Evolutionary conservation across 2,329 filamentous ascomycete species (phyloP).

Genomic region (Raffaelea albimanens): DNA sequence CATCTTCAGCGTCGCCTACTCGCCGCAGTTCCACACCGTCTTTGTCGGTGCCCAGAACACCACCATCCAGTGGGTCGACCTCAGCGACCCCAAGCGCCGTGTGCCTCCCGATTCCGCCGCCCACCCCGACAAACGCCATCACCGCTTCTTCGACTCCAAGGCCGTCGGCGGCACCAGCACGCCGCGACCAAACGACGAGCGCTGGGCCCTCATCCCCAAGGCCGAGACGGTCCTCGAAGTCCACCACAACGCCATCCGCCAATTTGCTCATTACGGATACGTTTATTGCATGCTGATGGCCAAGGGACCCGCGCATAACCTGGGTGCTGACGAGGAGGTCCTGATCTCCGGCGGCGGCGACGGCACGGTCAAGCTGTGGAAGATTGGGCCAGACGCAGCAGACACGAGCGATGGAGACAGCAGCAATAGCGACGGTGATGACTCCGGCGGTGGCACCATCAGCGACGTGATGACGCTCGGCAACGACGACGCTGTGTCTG

Average conservation of each 20-base stretch:
- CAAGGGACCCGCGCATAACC: conserved; percentile 54
- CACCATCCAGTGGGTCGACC: conserved; percentile 83
- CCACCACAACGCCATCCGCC: conserved; percentile 66
- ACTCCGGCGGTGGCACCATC: conserved; percentile 51
- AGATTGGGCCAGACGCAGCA: conserved; percentile 32
- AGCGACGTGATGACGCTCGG: conserved; percentile 59
- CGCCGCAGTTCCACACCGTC: conserved; percentile 65
- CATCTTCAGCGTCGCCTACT: conserved; percentile 91
- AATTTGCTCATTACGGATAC: conserved; percentile 93
- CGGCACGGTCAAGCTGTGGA: conserved; percentile 92
- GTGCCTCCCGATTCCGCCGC: conserved; percentile 54
- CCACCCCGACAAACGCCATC: conserved; percentile 68
- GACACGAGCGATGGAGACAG: conserved; percentile 39
- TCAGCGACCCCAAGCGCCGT: conserved; percentile 53
- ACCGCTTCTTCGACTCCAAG: conserved; percentile 87
- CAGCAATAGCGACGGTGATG: conserved; percentile 23
- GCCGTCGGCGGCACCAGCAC: conserved; percentile 76
- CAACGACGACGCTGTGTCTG: conserved; percentile 51
- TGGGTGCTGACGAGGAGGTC: conserved; percentile 67
- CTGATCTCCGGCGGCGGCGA: conserved; percentile 88
- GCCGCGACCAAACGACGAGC: conserved; percentile 57
- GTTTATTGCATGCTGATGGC: conserved; percentile 93
- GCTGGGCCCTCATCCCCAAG: conserved; percentile 43
- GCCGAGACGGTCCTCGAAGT: conserved; percentile 63
- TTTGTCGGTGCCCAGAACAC: conserved; percentile 94